These are phyloP conservation scores for Brassica nigra DNA, from an alignment of 345 rosid species.

Conservation along the genomic window DNA sequence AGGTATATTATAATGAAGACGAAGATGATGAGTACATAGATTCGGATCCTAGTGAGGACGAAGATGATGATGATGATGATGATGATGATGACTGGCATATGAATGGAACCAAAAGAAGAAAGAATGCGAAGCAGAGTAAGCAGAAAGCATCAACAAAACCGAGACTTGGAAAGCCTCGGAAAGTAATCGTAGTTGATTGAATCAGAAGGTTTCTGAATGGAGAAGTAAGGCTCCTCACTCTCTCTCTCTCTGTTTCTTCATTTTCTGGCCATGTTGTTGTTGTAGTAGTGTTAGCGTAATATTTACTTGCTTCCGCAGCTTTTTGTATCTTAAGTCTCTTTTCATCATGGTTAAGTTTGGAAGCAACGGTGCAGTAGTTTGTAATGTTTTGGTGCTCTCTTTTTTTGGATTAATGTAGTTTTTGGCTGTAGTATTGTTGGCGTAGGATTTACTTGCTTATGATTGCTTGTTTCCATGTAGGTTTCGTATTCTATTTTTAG, in stretches of 20 bases:
- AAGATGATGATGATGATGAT: constrained; percentile 36
- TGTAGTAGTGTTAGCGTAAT: constrained; percentile 2
- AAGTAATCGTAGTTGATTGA: constrained; percentile 41
- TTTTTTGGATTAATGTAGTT: constrained; percentile 3
- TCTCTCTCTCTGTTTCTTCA: neutral
- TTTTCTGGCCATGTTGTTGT: constrained; percentile 30
- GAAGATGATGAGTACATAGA: constrained; percentile 51
- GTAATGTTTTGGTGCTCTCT: neutral
- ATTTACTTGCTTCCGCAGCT: neutral
- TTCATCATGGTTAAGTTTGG: neutral
- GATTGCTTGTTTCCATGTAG: neutral
- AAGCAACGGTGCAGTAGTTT: constrained; percentile 10
- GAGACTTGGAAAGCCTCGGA: constrained; percentile 44
- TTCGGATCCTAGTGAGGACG: constrained; percentile 51
- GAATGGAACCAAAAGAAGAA: constrained; percentile 44
- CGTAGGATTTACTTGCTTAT: neutral
- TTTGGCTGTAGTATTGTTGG: constrained; percentile 22
- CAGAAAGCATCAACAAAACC: constrained; percentile 48
- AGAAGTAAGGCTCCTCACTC: constrained; percentile 33
- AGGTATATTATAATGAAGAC: constrained; percentile 46
- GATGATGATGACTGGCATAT: constrained; percentile 46
- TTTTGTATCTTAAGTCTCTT: neutral
- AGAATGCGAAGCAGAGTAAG: constrained; percentile 46
- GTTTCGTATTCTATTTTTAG: neutral
- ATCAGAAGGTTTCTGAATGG: constrained; percentile 18